phyloP scores from a whole-genome alignment of 768 basidiomycete species.

The Pulveroboletus ravenelii region DNA sequence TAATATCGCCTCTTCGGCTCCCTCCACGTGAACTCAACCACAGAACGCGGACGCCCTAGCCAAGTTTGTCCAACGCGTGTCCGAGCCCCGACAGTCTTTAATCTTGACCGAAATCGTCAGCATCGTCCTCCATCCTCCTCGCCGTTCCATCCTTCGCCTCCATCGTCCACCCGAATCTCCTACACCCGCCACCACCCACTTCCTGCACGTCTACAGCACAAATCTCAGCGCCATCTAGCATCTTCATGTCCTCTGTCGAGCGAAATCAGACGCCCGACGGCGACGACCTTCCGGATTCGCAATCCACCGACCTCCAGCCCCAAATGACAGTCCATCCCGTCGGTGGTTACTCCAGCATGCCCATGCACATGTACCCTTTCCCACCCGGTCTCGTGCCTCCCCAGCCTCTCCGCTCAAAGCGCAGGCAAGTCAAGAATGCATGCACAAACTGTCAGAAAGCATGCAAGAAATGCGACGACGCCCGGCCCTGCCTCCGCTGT shows the following conservation, averaged over 20 bases:
- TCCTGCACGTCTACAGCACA: slow-evolving; percentile 28
- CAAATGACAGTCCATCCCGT: slow-evolving; percentile 49
- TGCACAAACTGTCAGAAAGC: slow-evolving; percentile 90
- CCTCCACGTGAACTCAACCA: slow-evolving; percentile 33
- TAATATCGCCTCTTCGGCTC: slow-evolving; percentile 28
- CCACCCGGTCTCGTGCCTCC: slow-evolving; percentile 42
- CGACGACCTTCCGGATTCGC: slow-evolving; percentile 35
- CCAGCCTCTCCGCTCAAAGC: slow-evolving; percentile 63
- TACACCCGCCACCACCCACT: slow-evolving; percentile 28
- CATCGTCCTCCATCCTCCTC: slow-evolving; percentile 18
- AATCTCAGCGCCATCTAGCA: slow-evolving; percentile 21
- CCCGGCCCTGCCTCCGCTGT: slow-evolving; percentile 88
- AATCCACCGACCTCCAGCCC: slow-evolving; percentile 38
- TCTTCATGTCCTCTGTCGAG: slow-evolving; percentile 35
- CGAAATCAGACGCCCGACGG: slow-evolving; percentile 37
- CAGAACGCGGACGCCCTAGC: slow-evolving; percentile 27
- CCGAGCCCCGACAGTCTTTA: slow-evolving; percentile 31
- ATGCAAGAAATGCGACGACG: slow-evolving; percentile 90
- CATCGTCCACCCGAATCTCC: slow-evolving; percentile 7
- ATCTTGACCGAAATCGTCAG: slow-evolving; percentile 31
- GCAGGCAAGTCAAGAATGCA: slow-evolving; percentile 86
- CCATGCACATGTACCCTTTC: slow-evolving; percentile 71
- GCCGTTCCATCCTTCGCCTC: slow-evolving; percentile 1
- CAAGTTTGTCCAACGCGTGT: slow-evolving; percentile 36
- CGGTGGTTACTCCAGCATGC: slow-evolving; percentile 46